Percentiles rank a stretch among this genome's conserved stretches.
phyloP scores from a whole-genome alignment of 2,329 filamentous ascomycete species.

The Sporothrix curviconia region DNA sequence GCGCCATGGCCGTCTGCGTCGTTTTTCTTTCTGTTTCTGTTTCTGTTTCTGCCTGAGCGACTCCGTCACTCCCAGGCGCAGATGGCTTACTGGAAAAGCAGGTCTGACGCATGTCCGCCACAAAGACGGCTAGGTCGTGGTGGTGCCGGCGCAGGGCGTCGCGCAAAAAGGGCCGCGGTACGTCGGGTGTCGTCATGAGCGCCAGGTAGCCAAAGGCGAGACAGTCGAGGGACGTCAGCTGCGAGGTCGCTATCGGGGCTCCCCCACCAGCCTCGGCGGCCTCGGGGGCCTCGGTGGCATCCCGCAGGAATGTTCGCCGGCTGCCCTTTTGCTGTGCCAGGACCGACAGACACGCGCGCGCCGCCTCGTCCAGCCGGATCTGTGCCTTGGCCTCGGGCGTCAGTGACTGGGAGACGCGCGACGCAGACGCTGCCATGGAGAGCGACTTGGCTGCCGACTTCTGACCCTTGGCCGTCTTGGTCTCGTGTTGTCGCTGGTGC shows the following conservation, averaged over 20 bases:
- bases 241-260: slow-evolving; percentile 24
- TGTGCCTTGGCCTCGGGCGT: slow-evolving; percentile 64
- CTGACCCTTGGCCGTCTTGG: neutral
- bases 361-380: slow-evolving; percentile 70
- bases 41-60: too few species aligned
- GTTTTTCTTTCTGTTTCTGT: too few species aligned
- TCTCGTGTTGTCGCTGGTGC: too few species aligned
- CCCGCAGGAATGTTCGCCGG: slow-evolving; percentile 43
- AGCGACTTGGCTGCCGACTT: neutral
- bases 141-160: slow-evolving; percentile 20
- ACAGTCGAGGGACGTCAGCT: slow-evolving; percentile 68
- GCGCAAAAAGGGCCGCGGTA: slow-evolving; percentile 30
- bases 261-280: neutral
- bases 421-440: neutral
- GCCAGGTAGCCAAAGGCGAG: slow-evolving; percentile 73
- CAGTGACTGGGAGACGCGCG: slow-evolving; percentile 49
- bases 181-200: slow-evolving; percentile 51
- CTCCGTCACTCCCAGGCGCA: too few species aligned
- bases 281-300: slow-evolving; percentile 26
- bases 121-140: slow-evolving; percentile 16
- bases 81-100: too few species aligned
- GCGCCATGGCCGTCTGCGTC: too few species aligned
- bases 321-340: slow-evolving; percentile 53
- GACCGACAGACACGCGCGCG: slow-evolving; percentile 64
- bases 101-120: slow-evolving; percentile 14